Base-by-base conservation (phyloP, 257 asterid species). In the Penstemon davidsonii region DNA sequence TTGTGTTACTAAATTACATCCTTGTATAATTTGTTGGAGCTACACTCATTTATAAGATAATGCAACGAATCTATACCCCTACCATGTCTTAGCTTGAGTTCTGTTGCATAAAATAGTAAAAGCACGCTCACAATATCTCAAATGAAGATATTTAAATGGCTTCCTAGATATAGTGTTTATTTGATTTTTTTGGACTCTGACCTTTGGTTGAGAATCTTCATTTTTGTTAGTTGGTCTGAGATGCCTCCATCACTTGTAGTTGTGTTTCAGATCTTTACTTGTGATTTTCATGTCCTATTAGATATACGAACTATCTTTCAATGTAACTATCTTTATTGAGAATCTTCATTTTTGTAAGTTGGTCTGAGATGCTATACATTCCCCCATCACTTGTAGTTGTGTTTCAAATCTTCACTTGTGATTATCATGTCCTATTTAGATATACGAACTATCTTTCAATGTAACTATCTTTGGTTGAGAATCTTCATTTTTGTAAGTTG, bases 251-350 rank as follows among this genome's bases (percentile, higher is more conserved):
- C 33, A 7, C 12, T 33, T 5, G 37, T 51, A 41, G 56, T n/a
- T 47, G 68, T 3, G 55, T 63, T 25, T 15, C n/a, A 40, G 11
- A 33, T 63, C 59, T 8, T 41, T 49, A 11, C 39, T 44, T 19
- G 7, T 45, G 67, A 43, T 19, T 3, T 43, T 46, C 52, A 62
- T 12, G 40, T 62, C 40, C 60, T 64, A 6, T 36, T 64, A 67
- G 65, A 74, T 58, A 44, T 60, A 67, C 78, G 60, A 53, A 54
- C 78, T 74, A 67, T 61, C 64, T 71, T 74, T 25, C 33, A 25
- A 25, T 25, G 33, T 25, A 25, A 25, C 33, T 2, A 25, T 25
- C 33, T 25, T 25, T 25, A 2, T 25, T 25, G 33, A 25, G 8
- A 8, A 36, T 19, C 64, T 59, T 40, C 45, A 11, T 5, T 5